Evolutionary conservation across 495 filamentous ascomycete species (phyloP).

Genomic region (Daldinia childiae): DNA sequence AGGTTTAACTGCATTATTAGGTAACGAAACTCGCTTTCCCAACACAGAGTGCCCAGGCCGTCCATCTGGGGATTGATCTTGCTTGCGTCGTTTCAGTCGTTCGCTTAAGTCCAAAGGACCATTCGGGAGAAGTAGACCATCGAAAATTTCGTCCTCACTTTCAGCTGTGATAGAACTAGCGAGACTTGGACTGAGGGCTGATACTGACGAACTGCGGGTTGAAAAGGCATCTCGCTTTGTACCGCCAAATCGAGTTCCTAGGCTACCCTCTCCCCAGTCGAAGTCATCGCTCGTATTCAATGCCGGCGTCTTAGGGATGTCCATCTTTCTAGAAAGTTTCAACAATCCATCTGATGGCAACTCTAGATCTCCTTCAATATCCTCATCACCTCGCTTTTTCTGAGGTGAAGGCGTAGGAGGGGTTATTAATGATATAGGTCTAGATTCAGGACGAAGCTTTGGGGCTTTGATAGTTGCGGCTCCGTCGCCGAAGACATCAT

Average conservation of each 20-base stretch:
- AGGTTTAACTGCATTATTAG: slow-evolving; percentile 33
- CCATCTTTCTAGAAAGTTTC: slow-evolving; percentile 66
- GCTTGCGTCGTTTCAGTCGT: slow-evolving; percentile 74
- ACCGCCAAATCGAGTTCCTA: slow-evolving; percentile 87
- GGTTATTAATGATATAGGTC: slow-evolving; percentile 63
- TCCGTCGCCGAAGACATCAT: slow-evolving; percentile 69
- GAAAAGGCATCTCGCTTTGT: slow-evolving; percentile 80
- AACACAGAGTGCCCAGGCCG: slow-evolving; percentile 33
- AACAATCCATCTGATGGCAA: slow-evolving; percentile 69
- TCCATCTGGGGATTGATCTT: slow-evolving; percentile 59
- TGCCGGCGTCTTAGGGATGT: slow-evolving; percentile 64
- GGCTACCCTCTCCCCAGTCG: slow-evolving; percentile 92
- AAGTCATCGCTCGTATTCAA: slow-evolving; percentile 76
- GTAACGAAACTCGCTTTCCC: slow-evolving; percentile 39
- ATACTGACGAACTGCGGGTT: slow-evolving; percentile 83
- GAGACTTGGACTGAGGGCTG: slow-evolving; percentile 88
- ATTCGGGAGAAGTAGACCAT: slow-evolving; percentile 83
- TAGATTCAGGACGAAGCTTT: slow-evolving; percentile 64
- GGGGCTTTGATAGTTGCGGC: slow-evolving; percentile 73
- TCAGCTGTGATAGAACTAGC: slow-evolving; percentile 90
- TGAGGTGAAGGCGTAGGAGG: slow-evolving; percentile 60
- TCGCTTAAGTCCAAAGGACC: slow-evolving; percentile 84
- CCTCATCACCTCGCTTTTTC: slow-evolving; percentile 59
- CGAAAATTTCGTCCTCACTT: slow-evolving; percentile 91
- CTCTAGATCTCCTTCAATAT: slow-evolving; percentile 82